These are phyloP conservation scores for Styphnolobium japonicum DNA, from an alignment of 306 rosid genomes.

Conservation along the genomic window DNA sequence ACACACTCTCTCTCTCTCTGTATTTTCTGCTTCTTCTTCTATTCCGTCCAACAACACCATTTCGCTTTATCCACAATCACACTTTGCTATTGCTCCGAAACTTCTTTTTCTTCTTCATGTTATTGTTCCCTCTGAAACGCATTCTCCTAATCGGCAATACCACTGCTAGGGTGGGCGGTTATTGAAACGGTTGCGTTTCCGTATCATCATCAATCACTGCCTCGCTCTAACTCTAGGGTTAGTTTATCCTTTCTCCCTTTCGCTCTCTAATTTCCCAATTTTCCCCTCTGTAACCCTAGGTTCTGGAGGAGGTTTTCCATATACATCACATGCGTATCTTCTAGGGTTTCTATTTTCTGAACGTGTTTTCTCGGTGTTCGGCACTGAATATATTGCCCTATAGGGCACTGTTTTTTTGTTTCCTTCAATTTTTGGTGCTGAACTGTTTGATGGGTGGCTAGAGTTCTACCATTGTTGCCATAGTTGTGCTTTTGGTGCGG, in stretches of 20 bases:
- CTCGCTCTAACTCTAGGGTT: constrained; percentile 60
- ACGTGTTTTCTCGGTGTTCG: constrained; percentile 29
- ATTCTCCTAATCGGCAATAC: constrained; percentile 37
- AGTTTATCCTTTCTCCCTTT: constrained; percentile 14
- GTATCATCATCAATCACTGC: constrained; percentile 39
- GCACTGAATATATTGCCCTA: constrained; percentile 21
- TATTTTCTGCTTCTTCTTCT: not conserved
- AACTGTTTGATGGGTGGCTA: constrained; percentile 38
- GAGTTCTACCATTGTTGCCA: constrained; percentile 18
- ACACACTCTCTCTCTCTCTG: constrained; percentile 9
- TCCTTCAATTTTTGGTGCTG: constrained; percentile 1
- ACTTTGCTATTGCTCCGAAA: not conserved
- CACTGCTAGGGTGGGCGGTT: constrained; percentile 36
- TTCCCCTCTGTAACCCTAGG: constrained; percentile 51
- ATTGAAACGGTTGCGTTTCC: constrained; percentile 57
- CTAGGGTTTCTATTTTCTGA: constrained; percentile 56
- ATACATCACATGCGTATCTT: not conserved
- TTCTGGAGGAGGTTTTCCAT: constrained; percentile 13
- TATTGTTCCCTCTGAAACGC: constrained; percentile 33
- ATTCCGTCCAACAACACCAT: constrained; percentile 20
- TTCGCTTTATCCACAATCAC: constrained; percentile 23
- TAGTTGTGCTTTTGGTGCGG: constrained; percentile 5
- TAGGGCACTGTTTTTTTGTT: constrained; percentile 38
- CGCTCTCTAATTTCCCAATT: constrained; percentile 20
- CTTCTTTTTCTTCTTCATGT: not conserved